phyloP scores from a whole-genome alignment of 2,329 filamentous ascomycete species.

The Ampelomyces quisqualis region DNA sequence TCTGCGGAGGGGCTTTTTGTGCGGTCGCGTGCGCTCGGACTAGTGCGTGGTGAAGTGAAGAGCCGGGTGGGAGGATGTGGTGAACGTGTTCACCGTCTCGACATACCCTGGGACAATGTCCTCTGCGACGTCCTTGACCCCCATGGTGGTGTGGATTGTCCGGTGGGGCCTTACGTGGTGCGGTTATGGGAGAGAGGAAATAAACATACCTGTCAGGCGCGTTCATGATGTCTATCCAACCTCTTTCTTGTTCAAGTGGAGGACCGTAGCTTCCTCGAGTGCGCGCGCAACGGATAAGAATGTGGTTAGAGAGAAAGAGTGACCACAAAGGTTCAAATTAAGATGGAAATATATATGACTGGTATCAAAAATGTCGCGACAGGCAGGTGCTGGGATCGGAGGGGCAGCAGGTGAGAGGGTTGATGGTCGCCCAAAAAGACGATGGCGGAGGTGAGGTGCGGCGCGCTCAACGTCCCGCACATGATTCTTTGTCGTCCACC shows the following conservation, averaged over 20 bases:
- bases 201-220: constrained; percentile 41
- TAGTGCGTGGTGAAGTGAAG: constrained; percentile 5
- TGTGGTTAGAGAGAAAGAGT: not conserved
- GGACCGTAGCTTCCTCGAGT: constrained; percentile 3
- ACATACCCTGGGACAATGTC: constrained; percentile 6
- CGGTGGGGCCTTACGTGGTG: constrained; percentile 1
- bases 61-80: not conserved
- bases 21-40: not conserved
- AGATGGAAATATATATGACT: not conserved
- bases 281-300: constrained; percentile 2
- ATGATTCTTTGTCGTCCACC: not conserved
- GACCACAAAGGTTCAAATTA: not conserved
- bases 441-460: constrained; percentile 13
- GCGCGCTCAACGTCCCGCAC: constrained; percentile 3
- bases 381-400: not conserved
- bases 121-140: not conserved
- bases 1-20: constrained; percentile 1
- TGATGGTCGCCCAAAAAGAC: constrained; percentile 3
- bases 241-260: constrained; percentile 4
- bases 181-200: constrained; percentile 1
- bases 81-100: constrained; percentile 3
- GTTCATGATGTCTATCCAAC: constrained; percentile 35
- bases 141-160: constrained; percentile 8
- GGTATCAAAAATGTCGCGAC: not conserved
- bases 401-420: not conserved